phyloP scores from a whole-genome alignment of 2,329 filamentous ascomycete species.

The Pseudogymnoascus sp. region DNA sequence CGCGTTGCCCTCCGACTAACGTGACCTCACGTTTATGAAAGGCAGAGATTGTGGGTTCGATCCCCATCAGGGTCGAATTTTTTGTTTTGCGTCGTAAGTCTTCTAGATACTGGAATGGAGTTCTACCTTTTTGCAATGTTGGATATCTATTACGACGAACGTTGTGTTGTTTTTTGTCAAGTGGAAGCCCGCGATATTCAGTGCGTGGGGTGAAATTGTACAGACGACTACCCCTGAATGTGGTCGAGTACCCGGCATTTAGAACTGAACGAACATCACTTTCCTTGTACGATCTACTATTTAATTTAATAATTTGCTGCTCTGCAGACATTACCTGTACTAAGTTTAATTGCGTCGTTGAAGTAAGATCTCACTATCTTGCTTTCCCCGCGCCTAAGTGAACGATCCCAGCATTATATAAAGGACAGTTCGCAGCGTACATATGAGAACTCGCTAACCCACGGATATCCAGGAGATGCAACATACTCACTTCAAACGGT shows the following conservation, averaged over 20 bases:
- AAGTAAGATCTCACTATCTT: too few species aligned
- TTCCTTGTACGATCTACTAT: background rate
- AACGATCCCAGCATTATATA: too few species aligned
- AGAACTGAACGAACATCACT: background rate
- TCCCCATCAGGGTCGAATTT: slow-evolving; percentile 10
- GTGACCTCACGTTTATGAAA: slow-evolving; percentile 8
- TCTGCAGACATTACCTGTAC: too few species aligned
- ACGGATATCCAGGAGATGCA: background rate
- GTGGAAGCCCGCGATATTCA: background rate
- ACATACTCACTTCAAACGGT: background rate
- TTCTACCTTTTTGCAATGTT: background rate
- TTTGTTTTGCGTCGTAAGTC: background rate
- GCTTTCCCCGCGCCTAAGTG: too few species aligned
- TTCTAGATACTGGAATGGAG: background rate
- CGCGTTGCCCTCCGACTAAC: slow-evolving; percentile 10
- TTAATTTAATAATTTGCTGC: background rate
- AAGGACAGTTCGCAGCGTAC: too few species aligned
- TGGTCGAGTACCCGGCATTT: background rate
- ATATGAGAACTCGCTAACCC: too few species aligned
- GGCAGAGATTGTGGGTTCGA: slow-evolving; percentile 12
- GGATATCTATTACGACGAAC: background rate
- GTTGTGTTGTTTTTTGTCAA: background rate
- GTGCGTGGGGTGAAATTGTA: background rate
- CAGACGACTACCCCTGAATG: background rate
- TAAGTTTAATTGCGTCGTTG: too few species aligned